Percentiles rank a stretch among this genome's conserved stretches.
phyloP scores from a whole-genome alignment of 139 green algal genomes.

The Pleodorina starrii region DNA sequence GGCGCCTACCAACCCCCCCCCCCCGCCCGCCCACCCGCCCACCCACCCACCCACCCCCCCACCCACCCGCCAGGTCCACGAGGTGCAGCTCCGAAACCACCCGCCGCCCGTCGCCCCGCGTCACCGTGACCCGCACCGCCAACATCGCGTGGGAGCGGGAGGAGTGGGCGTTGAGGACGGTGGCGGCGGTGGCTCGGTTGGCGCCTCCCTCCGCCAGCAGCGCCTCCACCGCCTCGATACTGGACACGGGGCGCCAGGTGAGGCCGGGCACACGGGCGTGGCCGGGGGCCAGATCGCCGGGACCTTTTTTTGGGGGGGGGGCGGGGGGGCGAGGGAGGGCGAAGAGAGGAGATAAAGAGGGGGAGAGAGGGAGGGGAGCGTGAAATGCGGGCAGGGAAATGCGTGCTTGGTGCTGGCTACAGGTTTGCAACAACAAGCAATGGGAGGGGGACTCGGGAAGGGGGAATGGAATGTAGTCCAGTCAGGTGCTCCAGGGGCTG shows the following conservation, averaged over 20 bases:
- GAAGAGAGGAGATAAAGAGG: neutral
- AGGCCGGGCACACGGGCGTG: conserved; percentile 61
- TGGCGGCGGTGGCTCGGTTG: conserved; percentile 64
- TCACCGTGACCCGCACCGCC: conserved; percentile 74
- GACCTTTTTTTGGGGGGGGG: neutral
- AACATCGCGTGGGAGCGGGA: conserved; percentile 81
- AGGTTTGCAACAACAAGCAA: too few species aligned
- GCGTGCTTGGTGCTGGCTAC: too few species aligned
- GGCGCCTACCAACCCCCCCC: too few species aligned
- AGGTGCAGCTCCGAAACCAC: conserved; percentile 73
- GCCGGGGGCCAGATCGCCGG: conserved; percentile 63
- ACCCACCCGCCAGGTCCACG: conserved; percentile 84
- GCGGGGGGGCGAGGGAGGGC: neutral
- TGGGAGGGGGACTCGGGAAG: neutral
- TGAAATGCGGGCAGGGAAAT: neutral
- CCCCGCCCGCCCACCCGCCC: neutral
- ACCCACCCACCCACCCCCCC: neutral
- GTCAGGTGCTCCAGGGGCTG: too few species aligned
- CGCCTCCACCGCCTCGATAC: conserved; percentile 44
- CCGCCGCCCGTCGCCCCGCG: conserved; percentile 11
- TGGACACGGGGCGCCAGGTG: conserved; percentile 45
- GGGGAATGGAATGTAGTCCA: too few species aligned
- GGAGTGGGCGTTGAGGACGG: conserved; percentile 85
- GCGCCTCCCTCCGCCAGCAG: conserved; percentile 61
- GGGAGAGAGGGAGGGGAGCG: neutral